These are phyloP conservation scores for Hericium coralloides DNA, from an alignment of 768 basidiomycete genomes.

Conservation along the genomic window DNA sequence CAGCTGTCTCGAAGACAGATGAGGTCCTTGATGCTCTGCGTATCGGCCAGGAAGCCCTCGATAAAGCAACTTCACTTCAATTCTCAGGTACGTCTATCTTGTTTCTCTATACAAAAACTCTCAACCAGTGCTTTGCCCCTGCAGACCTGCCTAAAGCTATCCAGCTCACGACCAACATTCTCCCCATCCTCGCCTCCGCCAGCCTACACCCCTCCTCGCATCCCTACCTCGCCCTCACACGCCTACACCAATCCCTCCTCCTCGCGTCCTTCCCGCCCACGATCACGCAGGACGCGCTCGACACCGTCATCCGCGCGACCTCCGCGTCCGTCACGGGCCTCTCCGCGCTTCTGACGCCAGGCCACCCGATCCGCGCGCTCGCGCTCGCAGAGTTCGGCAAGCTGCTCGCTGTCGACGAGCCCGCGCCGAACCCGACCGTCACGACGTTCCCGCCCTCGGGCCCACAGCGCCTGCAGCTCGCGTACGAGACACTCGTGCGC, in stretches of 20 bases:
- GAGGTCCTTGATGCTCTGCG: conserved; percentile 54
- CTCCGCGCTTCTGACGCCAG: conserved; percentile 39
- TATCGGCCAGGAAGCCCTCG: conserved; percentile 65
- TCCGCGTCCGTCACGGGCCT: conserved; percentile 48
- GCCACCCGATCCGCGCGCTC: conserved; percentile 73
- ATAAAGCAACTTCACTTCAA: conserved; percentile 61
- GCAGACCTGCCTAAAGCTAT: conserved; percentile 31
- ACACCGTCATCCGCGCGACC: conserved; percentile 52
- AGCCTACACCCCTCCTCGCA: conserved; percentile 59
- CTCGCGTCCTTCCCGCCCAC: conserved; percentile 37
- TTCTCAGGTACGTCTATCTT: conserved; percentile 35
- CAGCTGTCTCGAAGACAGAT: conserved; percentile 38
- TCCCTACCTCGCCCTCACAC: conserved; percentile 66
- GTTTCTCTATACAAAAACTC: not conserved
- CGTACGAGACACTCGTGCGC: conserved; percentile 51
- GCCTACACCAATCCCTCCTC: conserved; percentile 64
- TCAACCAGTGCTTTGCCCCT: not conserved
- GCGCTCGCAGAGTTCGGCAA: conserved; percentile 77
- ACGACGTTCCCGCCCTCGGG: conserved; percentile 58
- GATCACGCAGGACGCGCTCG: conserved; percentile 42
- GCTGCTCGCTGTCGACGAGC: conserved; percentile 72
- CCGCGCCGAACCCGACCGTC: conserved; percentile 26
- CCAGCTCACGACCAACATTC: conserved; percentile 54
- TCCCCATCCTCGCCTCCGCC: conserved; percentile 52
- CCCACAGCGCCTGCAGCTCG: conserved; percentile 49